Conservation (phyloP, 495 filamentous ascomycete species). For the Talaromyces borbonicus region DNA sequence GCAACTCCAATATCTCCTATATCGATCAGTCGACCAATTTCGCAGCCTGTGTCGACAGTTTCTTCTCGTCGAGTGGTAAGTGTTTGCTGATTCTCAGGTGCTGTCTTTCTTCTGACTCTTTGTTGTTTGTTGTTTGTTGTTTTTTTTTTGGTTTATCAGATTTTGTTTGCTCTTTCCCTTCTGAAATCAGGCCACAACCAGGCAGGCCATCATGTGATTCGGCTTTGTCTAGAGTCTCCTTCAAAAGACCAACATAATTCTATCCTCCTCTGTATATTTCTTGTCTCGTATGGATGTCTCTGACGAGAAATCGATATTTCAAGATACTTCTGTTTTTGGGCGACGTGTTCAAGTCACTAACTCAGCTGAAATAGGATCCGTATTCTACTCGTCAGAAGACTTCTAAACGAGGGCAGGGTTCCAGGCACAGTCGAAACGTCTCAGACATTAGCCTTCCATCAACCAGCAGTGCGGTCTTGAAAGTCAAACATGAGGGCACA, state of each 20-base stretch:
- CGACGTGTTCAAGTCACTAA: not conserved
- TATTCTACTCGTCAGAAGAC: slow-evolving; percentile 30
- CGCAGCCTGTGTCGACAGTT: not conserved
- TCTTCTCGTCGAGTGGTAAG: not conserved
- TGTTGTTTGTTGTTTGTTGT: not conserved
- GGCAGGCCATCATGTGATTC: not conserved
- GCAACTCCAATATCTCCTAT: slow-evolving; percentile 5
- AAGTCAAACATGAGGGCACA: slow-evolving; percentile 31
- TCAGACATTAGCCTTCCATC: slow-evolving; percentile 25
- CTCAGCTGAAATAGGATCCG: slow-evolving; percentile 24
- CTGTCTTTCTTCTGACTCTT: no score
- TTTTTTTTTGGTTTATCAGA: slow-evolving; percentile 4
- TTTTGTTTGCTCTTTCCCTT: not conserved
- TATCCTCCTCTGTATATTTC: no score
- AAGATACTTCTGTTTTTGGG: not conserved
- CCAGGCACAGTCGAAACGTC: slow-evolving; percentile 11
- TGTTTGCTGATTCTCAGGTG: not conserved
- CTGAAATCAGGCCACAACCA: not conserved
- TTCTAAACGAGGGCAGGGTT: slow-evolving; percentile 8
- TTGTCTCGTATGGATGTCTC: no score
- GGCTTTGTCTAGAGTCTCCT: not conserved
- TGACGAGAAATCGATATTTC: no score
- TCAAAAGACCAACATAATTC: no score
- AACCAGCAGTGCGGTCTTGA: slow-evolving; percentile 18
- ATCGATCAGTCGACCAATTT: not conserved